Conservation (phyloP, 768 basidiomycete species). For the Pleurotus sapidus region DNA sequence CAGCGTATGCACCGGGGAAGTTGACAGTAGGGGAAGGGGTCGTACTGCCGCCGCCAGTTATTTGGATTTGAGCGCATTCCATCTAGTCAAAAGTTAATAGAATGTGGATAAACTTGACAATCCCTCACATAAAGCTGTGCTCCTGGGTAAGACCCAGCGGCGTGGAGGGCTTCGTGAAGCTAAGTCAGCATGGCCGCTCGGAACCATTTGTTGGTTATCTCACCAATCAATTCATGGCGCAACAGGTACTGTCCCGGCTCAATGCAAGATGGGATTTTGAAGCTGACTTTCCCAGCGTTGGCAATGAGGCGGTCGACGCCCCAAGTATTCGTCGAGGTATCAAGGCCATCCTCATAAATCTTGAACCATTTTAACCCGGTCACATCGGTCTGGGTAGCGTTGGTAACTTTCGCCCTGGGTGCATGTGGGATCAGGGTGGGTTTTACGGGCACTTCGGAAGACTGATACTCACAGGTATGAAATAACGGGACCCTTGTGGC, state of each 20-base stretch:
- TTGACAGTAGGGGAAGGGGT: slow-evolving; percentile 39
- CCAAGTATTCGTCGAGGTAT: slow-evolving; percentile 31
- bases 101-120: neutral
- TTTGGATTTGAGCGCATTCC: slow-evolving; percentile 44
- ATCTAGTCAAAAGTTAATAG: slow-evolving; percentile 25
- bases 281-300: slow-evolving; percentile 48
- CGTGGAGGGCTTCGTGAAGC: slow-evolving; percentile 36
- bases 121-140: slow-evolving; percentile 54
- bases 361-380: slow-evolving; percentile 58
- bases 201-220: slow-evolving; percentile 1
- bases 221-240: slow-evolving; percentile 50
- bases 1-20: slow-evolving; percentile 46
- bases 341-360: slow-evolving; percentile 44
- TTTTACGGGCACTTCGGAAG: neutral
- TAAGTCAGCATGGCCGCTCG: neutral
- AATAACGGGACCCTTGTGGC: slow-evolving; percentile 41
- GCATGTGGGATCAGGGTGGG: neutral
- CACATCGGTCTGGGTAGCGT: slow-evolving; percentile 41
- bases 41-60: slow-evolving; percentile 42
- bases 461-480: slow-evolving; percentile 24
- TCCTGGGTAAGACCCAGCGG: slow-evolving; percentile 43
- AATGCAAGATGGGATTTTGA: slow-evolving; percentile 44
- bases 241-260: slow-evolving; percentile 45
- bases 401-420: slow-evolving; percentile 40
- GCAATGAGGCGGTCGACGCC: slow-evolving; percentile 43